A percentile compares a stretch with the other conserved stretches of the same genome.
Conservation (phyloP, 257 asterid species). For the Jacaranda mimosifolia region DNA sequence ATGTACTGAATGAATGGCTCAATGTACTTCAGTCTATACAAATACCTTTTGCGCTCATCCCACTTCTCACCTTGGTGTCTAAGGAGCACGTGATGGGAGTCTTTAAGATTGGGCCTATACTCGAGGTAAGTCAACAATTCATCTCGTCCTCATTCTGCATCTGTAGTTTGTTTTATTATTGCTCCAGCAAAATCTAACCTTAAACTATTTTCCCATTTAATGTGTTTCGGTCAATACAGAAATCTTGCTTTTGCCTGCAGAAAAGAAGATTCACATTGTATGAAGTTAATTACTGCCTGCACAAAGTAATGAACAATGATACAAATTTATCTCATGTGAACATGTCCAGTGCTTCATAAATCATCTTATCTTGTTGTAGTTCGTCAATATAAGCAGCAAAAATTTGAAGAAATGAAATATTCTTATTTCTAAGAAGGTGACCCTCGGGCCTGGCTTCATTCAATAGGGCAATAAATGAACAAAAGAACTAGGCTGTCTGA, state of each 20-base stretch:
- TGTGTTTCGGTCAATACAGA: neutral
- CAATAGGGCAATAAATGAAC: neutral
- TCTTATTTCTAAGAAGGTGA: too few relatives aligned
- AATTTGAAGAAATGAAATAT: too few relatives aligned
- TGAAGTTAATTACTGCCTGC: too few relatives aligned
- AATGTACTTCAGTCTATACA: constrained; percentile 95
- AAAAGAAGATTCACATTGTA: neutral
- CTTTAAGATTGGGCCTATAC: constrained; percentile 74
- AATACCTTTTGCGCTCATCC: constrained; percentile 97
- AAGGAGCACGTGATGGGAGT: constrained; percentile 92
- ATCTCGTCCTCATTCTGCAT: constrained; percentile 12
- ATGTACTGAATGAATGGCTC: constrained; percentile 94
- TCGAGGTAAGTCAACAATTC: constrained; percentile 61
- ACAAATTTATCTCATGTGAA: too few relatives aligned
- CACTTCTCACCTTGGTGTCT: constrained; percentile 95
- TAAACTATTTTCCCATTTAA: too few relatives aligned
- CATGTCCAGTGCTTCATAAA: too few relatives aligned
- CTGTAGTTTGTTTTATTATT: constrained; percentile 14
- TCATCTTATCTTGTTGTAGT: too few relatives aligned
- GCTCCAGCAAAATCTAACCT: too few relatives aligned
- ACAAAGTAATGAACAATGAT: too few relatives aligned
- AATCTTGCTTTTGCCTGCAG: neutral
- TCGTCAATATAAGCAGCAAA: too few relatives aligned
- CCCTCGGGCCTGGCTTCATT: too few relatives aligned
- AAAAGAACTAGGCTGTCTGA: neutral